Conservation (phyloP, 2,329 filamentous ascomycete species). For the Penicillium sp. region DNA sequence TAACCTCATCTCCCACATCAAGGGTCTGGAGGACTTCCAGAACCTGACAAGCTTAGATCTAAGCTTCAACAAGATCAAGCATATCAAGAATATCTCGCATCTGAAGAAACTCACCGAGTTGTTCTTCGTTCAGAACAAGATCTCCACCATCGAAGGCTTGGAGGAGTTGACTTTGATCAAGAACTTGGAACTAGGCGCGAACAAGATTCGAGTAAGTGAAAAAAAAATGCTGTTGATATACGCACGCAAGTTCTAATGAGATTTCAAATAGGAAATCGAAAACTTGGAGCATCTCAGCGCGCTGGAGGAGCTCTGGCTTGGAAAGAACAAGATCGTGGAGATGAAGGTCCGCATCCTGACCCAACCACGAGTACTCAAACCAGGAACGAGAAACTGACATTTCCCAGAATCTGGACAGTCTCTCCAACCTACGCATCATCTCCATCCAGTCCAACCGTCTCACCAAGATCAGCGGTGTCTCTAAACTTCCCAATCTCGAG, state of each 20-base stretch:
- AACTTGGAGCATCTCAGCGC: slow-evolving; percentile 76
- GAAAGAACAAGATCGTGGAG: slow-evolving; percentile 93
- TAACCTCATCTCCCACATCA: slow-evolving; percentile 86
- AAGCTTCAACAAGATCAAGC: slow-evolving; percentile 99
- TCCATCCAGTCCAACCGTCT: slow-evolving; percentile 96
- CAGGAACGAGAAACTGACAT: slow-evolving; percentile 7
- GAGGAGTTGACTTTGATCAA: slow-evolving; percentile 72
- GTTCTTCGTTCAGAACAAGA: slow-evolving; percentile 94
- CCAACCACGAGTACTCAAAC: neutral
- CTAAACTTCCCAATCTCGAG: slow-evolving; percentile 73
- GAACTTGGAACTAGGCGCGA: slow-evolving; percentile 88
- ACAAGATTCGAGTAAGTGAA: slow-evolving; percentile 68
- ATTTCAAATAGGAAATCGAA: slow-evolving; percentile 64
- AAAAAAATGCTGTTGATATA: neutral
- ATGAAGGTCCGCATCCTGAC: slow-evolving; percentile 56
- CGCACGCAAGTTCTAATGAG: slow-evolving; percentile 3
- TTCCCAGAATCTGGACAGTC: slow-evolving; percentile 63
- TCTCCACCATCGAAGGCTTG: slow-evolving; percentile 81
- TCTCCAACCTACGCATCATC: slow-evolving; percentile 80
- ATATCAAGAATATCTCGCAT: slow-evolving; percentile 86
- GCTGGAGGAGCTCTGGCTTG: slow-evolving; percentile 89
- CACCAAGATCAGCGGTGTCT: slow-evolving; percentile 72
- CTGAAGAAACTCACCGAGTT: slow-evolving; percentile 77
- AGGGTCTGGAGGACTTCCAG: slow-evolving; percentile 75
- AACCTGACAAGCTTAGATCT: slow-evolving; percentile 81